Evolutionary conservation across 352 stramenopile species (phyloP), one percentile per base, ranked within the genome.

Genomic region (Pythium rishiriense): DNA sequence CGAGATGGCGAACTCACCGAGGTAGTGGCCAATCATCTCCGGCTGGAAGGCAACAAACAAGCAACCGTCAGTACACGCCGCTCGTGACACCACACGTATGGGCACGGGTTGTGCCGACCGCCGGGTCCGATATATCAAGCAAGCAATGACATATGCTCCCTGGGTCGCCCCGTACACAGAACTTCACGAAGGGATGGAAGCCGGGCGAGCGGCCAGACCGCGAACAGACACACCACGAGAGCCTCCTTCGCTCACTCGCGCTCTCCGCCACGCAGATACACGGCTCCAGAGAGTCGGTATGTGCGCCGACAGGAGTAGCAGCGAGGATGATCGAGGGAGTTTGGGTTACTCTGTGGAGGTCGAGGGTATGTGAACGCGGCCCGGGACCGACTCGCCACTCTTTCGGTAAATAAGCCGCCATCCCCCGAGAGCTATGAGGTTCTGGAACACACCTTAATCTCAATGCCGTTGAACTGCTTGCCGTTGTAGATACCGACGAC

Each of bases 1-100:
- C 35, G 97, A 99, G 85, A 99, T 99, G 71, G 97, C 98, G 76
- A 99, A 99, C 83, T 99, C 98, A 84, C 95, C 98, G 47, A 99
- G 91, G 87, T 99, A 99, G 93, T 99, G 98, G 66, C 97, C 98
- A 63, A 99, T 97, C 98, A 99, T 99, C 81, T 99, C 97, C 29
- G 97, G 96, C 89, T 94, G 67, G 26, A 54, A 21, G 56, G 19
- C 49, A 21, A 52, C 28, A 73, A 43, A 49, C 26, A 39, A 46
- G 12, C 19, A 59, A 49, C 58, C 52, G 55, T 68, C 52, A 68
- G 64, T 64, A 67, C 46, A n/a, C 48, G 50, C 57, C 41, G 48
- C 56, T 42, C 42, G 45, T 26, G 26, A 65, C 14, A 73, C 45
- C 42, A 70, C 48, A 66, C 49, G 46, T 39, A 61, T 29, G 10